Conservation (phyloP, 2,329 filamentous ascomycete genomes). For the Microascus cirrosus region DNA sequence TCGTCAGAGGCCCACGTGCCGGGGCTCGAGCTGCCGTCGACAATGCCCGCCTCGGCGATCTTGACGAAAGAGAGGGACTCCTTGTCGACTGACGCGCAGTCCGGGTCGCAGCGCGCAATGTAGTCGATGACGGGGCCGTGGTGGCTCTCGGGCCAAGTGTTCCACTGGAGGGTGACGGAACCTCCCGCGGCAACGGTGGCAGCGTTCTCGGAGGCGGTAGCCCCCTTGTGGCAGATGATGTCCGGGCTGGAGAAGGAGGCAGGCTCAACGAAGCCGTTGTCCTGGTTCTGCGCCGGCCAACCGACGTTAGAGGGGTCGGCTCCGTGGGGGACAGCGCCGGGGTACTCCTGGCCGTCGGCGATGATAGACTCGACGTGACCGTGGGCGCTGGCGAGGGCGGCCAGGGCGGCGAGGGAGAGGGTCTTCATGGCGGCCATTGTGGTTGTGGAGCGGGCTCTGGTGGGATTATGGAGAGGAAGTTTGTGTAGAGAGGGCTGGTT, state of each 20-base stretch:
- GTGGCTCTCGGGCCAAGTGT: slow-evolving; percentile 52
- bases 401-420: slow-evolving; percentile 7
- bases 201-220: slow-evolving; percentile 24
- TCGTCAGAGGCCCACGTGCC: slow-evolving; percentile 45
- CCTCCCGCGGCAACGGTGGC: slow-evolving; percentile 45
- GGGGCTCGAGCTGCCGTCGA: slow-evolving; percentile 23
- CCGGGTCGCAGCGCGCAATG: slow-evolving; percentile 40
- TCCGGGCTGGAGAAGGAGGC: slow-evolving; percentile 23
- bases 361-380: slow-evolving; percentile 19
- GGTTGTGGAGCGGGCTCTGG: neutral
- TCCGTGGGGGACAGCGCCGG: slow-evolving; percentile 16
- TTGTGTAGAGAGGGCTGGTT: neutral
- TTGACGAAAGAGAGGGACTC: slow-evolving; percentile 45
- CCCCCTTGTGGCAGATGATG: slow-evolving; percentile 35
- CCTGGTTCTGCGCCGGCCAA: slow-evolving; percentile 21
- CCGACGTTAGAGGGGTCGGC: slow-evolving; percentile 16
- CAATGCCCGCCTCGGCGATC: slow-evolving; percentile 42
- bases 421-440: slow-evolving; percentile 1
- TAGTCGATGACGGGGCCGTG: slow-evolving; percentile 51
- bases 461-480: neutral
- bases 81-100: slow-evolving; percentile 42
- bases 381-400: slow-evolving; percentile 15
- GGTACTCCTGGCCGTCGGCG: slow-evolving; percentile 18
- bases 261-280: slow-evolving; percentile 35
- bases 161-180: slow-evolving; percentile 50